Conservation (phyloP, 2,329 filamentous ascomycete species). For the Phoma herbarum region DNA sequence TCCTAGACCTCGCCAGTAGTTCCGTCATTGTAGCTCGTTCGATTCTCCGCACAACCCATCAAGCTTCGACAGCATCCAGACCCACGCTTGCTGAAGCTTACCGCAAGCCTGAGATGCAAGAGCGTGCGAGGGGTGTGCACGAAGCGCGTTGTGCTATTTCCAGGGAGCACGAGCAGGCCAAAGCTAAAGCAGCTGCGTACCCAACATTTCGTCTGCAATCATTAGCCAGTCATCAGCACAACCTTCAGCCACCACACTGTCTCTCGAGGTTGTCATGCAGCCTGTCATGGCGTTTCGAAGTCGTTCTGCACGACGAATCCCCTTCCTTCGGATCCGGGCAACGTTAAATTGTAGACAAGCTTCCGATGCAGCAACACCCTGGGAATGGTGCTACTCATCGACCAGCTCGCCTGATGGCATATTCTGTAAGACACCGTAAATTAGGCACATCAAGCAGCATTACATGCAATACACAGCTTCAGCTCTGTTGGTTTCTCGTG, state of each 20-base stretch:
- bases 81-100: background rate
- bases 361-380: background rate
- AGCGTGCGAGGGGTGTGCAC: no score
- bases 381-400: background rate
- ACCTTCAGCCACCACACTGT: slow-evolving; percentile 1
- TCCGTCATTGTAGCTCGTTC: background rate
- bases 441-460: background rate
- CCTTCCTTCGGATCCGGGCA: background rate
- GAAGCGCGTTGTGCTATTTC: background rate
- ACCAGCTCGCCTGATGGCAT: background rate
- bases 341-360: background rate
- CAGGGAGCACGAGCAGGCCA: no score
- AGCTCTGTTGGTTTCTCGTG: background rate
- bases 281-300: background rate
- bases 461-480: background rate
- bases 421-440: background rate
- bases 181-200: slow-evolving; percentile 1
- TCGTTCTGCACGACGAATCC: background rate
- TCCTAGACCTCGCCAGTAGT: background rate
- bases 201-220: background rate
- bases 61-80: background rate
- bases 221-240: background rate
- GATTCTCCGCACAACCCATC: no score
- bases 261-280: background rate
- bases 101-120: background rate